Evolutionary conservation across 306 rosid genomes (phyloP), one percentile per base, ranked within the genome.

Genomic region (Vigna hirtella): DNA sequence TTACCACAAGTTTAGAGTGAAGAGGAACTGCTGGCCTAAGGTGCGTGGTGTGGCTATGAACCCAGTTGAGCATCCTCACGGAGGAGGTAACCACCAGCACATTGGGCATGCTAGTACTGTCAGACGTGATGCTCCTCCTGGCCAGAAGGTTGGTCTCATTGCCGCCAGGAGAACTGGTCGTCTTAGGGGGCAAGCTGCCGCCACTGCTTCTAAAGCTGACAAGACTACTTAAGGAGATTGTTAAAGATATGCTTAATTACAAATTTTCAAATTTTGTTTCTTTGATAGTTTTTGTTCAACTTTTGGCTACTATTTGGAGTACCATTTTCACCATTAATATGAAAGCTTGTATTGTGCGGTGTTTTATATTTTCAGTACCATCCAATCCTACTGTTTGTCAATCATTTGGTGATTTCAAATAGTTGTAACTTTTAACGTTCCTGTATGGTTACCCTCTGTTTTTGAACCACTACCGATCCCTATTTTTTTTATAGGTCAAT

Each of bases 21-120:
- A 92, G 94, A 92, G 97, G 28, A 92, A 90, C 72, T 88, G 90
- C 84, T 92, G 97, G 97, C 97, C 97, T 52, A 90, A 90, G 93
- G 97, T 92, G 0, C 94, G 97, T 77, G 97, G 97, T 88, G 97
- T 92, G 74, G 94, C 94, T n/a, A 92, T 92, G 97, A 92, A 92
- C 32, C 97, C 97, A 1, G 97, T 92, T 51, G 94, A 92, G 86
- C 97, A 90, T 92, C 97, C 97, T 67, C 97, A 92, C 5, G 97
- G 97, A 80, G 97, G 97, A 80, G 94, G 97, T 88, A 92, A 92
- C 86, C 97, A 92, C 77, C 97, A 92, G 68, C 97, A 92, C 22
- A 92, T 92, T 74, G 94, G 97, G 0, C 97, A 92, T 66, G 97
- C 97, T 2, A 88, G 93, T 81, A 92, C 93, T 0, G 94, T 92